Conservation (phyloP, 179 eudicot genomes). For the Beta macrorhiza region DNA sequence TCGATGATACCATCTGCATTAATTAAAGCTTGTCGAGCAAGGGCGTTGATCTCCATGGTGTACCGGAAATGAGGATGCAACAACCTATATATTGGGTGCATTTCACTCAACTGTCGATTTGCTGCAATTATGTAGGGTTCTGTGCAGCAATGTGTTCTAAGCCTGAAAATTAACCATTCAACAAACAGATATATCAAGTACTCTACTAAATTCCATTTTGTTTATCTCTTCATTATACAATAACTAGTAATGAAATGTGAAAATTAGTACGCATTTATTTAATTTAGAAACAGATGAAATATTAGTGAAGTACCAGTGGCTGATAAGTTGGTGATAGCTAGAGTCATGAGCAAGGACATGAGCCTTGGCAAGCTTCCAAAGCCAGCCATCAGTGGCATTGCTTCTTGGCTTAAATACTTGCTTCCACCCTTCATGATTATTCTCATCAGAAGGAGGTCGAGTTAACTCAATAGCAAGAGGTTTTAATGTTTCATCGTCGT, state of each 20-base stretch:
- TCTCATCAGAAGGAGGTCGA: constrained; percentile 40
- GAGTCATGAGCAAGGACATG: constrained; percentile 69
- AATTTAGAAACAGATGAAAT: no score
- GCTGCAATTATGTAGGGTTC: constrained; percentile 75
- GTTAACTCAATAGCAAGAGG: constrained; percentile 61
- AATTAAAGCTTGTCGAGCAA: constrained; percentile 56
- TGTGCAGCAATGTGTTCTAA: constrained; percentile 57
- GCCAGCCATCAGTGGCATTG: constrained; percentile 53
- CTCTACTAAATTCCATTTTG: no score
- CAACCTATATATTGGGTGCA: constrained; percentile 68
- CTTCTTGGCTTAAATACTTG: constrained; percentile 39
- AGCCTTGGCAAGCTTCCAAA: constrained; percentile 74
- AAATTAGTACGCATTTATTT: no score
- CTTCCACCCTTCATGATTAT: constrained; percentile 41
- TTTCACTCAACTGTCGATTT: constrained; percentile 57
- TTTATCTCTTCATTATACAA: no score
- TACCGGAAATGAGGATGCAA: constrained; percentile 69
- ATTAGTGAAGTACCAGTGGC: constrained; percentile 52
- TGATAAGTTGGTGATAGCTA: constrained; percentile 57
- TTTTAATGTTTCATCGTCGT: constrained; percentile 34
- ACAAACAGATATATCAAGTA: no score
- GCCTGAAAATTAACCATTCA: constrained; percentile 36
- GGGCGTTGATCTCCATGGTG: constrained; percentile 78
- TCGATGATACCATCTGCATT: constrained; percentile 61
- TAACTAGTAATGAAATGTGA: no score